phyloP scores from a whole-genome alignment of 148 eudicot species.

The Vaccinium darrowii region DNA sequence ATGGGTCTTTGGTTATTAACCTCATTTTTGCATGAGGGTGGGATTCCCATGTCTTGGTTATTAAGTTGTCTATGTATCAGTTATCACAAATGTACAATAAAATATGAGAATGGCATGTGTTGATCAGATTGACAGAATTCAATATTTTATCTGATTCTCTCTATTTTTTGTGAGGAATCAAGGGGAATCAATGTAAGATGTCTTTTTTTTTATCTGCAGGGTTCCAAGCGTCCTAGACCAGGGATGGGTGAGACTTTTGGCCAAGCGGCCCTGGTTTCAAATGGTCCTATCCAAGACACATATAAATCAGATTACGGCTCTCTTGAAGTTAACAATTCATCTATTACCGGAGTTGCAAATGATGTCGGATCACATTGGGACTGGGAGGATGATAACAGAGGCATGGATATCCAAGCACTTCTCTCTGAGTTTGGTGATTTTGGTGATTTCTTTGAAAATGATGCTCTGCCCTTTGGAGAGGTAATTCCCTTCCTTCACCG shows the following conservation, averaged over 20 bases:
- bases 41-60: not conserved
- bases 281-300: constrained; percentile 46
- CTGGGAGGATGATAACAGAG: constrained; percentile 91
- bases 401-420: constrained; percentile 92
- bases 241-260: constrained; percentile 61
- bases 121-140: not conserved
- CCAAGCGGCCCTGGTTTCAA: constrained; percentile 52
- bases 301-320: constrained; percentile 44
- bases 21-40: not conserved
- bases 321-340: constrained; percentile 48
- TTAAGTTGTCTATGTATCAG: not conserved
- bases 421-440: constrained; percentile 95
- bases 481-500: constrained; percentile 34
- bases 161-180: not conserved
- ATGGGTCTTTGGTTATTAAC: not conserved
- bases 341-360: constrained; percentile 52
- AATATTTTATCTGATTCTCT: not conserved
- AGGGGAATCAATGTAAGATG: not conserved
- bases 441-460: constrained; percentile 91
- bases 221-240: constrained; percentile 73
- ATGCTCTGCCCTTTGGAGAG: constrained; percentile 90
- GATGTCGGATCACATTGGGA: constrained; percentile 74
- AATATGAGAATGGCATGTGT: not conserved
- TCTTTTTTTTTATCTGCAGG: constrained; percentile 49
- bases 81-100: not conserved